Conservation (phyloP, 164 flowering plant genomes). For the Tetracentron sinense region DNA sequence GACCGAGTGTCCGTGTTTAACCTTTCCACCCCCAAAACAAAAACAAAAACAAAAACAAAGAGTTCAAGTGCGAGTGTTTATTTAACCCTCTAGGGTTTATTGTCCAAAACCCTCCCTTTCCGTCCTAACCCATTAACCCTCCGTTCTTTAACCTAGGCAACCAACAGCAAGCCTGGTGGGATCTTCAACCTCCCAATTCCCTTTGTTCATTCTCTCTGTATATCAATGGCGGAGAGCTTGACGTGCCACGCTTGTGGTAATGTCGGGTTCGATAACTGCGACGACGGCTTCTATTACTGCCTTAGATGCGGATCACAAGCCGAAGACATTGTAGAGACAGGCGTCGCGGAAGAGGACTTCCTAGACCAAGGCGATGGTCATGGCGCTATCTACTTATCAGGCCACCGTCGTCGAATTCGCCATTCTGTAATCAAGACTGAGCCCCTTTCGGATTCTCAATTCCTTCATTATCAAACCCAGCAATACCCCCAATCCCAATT, state of each 20-base stretch:
- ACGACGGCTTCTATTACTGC: constrained; percentile 70
- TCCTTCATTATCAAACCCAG: constrained; percentile 14
- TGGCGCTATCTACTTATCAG: constrained; percentile 31
- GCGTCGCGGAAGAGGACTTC: constrained; percentile 50
- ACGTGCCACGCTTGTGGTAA: constrained; percentile 44
- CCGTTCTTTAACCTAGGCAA: too few relatives aligned
- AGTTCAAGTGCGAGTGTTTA: too few relatives aligned
- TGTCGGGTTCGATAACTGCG: constrained; percentile 34
- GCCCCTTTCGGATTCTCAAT: constrained; percentile 28
- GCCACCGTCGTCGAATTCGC: constrained; percentile 19
- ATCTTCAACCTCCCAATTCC: background rate
- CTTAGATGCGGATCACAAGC: constrained; percentile 45
- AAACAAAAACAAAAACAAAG: too few relatives aligned
- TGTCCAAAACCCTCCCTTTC: too few relatives aligned
- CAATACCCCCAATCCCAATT: constrained; percentile 12
- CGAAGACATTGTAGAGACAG: constrained; percentile 53
- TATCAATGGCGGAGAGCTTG: constrained; percentile 9
- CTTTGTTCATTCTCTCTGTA: background rate
- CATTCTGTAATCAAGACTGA: constrained; percentile 24
- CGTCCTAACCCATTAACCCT: too few relatives aligned
- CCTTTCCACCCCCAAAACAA: too few relatives aligned
- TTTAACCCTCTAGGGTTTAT: too few relatives aligned
- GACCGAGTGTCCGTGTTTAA: too few relatives aligned
- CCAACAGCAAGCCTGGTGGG: background rate
- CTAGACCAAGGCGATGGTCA: constrained; percentile 13